These are phyloP conservation scores for Lactarius sp. DNA, from an alignment of 768 basidiomycete species.

Conservation along the genomic window DNA sequence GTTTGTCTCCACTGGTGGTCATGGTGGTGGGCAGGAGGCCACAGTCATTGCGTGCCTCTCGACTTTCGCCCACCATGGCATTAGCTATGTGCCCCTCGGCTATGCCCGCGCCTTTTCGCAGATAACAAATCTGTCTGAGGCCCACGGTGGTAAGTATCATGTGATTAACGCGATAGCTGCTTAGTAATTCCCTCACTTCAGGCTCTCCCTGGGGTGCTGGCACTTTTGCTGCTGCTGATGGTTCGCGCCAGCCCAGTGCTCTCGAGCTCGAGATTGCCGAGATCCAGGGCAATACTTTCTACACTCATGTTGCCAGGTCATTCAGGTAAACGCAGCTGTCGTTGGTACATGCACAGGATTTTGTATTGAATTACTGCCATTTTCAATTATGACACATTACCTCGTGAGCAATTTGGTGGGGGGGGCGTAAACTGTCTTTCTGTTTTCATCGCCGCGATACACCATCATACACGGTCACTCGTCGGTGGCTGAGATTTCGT, in stretches of 20 bases:
- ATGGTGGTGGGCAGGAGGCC: constrained; percentile 76
- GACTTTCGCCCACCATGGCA: constrained; percentile 67
- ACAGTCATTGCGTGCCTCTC: constrained; percentile 50
- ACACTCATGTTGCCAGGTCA: constrained; percentile 38
- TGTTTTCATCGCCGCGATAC: no score
- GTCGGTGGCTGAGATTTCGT: no score
- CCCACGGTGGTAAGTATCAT: constrained; percentile 50
- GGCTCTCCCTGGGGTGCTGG: constrained; percentile 79
- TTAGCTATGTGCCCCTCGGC: constrained; percentile 68
- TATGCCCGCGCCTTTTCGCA: constrained; percentile 47
- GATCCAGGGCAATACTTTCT: constrained; percentile 52
- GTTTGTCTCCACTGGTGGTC: constrained; percentile 69
- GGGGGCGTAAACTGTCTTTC: no score
- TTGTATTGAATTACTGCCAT: neutral
- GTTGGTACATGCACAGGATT: neutral
- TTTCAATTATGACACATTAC: no score
- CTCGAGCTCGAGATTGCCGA: constrained; percentile 49
- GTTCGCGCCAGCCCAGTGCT: constrained; percentile 43
- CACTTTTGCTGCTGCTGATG: constrained; percentile 46
- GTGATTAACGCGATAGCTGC: neutral
- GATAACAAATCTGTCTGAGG: constrained; percentile 42
- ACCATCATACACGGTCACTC: no score
- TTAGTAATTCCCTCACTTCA: constrained; percentile 27
- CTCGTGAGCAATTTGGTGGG: no score
- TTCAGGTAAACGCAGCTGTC: constrained; percentile 17